Base-by-base conservation (phyloP, 1,139 yeast genomes). In the Saccharomyces hybrid region DNA sequence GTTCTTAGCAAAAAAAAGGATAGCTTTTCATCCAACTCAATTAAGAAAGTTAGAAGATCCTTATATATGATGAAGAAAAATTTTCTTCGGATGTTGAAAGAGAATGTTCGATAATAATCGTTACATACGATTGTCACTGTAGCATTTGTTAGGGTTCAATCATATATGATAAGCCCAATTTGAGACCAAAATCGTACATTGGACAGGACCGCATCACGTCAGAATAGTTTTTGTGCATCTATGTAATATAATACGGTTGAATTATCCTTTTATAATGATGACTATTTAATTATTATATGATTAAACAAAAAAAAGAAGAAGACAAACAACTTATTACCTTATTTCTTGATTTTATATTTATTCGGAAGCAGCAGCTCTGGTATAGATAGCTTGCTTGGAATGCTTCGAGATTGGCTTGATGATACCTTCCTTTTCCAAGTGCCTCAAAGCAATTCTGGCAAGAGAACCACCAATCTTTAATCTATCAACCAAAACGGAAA, bases 381-480 rank as follows among this genome's bases (percentile, higher is more conserved):
- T 81, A 95, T 89, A 95, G 78, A 95, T 88, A 78, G 85, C 83
- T 84, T 95, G 99, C 82, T 88, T 88, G 75, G 97, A 85, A 88
- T 90, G 97, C 77, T 83, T 85, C 73, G 88, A 84, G 76, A 95
- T 88, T 71, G 96, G 91, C 82, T 86, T 88, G 79, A 95, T 95
- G 77, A 88, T 79, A 75, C 99, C 99, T 73, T 91, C 93, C 66
- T 80, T 82, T 82, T 89, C 98, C 77, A 95, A 88, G 76, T 93
- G 97, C 78, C 82, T 84, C 76, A 93, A 86, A 73, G 98, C 99
- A 76, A 89, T 86, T 81, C 99, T 91, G 73, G 99, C 99, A 73
- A 93, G 73, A 64, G 99, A 91, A 78, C 99, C 99, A 82, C 96
- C 96, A 73, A 93, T 82, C 95, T 95, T 93, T 78, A 95, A 86